Evolutionary conservation across 192 early-diverging fungal species (phyloP).

Genomic region (Coemansia sp.): DNA sequence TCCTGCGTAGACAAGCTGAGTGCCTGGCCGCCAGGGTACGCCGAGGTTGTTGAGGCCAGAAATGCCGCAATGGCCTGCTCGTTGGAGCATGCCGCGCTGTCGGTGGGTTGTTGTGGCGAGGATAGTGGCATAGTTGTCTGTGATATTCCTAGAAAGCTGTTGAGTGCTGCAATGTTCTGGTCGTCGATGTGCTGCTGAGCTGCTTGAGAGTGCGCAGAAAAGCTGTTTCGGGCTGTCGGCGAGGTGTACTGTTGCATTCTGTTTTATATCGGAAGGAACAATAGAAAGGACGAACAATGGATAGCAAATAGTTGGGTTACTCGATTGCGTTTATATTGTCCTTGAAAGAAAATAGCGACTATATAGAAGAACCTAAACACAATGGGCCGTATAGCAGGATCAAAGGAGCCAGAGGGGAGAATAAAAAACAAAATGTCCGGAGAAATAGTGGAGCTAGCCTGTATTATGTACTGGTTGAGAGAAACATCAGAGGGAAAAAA

Average conservation of each 20-base stretch:
- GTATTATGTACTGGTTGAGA: too few species aligned
- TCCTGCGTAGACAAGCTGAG: slow-evolving; percentile 11
- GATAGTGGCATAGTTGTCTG: slow-evolving; percentile 1
- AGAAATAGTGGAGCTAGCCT: too few species aligned
- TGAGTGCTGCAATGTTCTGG: slow-evolving; percentile 30
- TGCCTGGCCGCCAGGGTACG: slow-evolving; percentile 8
- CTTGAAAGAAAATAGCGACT: too few species aligned
- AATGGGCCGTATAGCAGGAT: too few species aligned
- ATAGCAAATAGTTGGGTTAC: not conserved
- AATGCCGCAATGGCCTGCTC: slow-evolving; percentile 40
- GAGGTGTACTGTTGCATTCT: slow-evolving; percentile 14
- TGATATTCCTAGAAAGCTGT: slow-evolving; percentile 35
- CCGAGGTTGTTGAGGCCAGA: slow-evolving; percentile 22
- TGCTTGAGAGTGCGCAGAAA: not conserved
- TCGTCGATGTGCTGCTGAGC: slow-evolving; percentile 28
- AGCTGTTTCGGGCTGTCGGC: slow-evolving; percentile 5
- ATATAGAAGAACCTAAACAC: too few species aligned
- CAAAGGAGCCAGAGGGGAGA: too few species aligned
- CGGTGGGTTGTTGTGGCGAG: slow-evolving; percentile 2
- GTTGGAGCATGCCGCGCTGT: slow-evolving; percentile 4
- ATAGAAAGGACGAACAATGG: not conserved
- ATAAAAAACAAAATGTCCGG: too few species aligned
- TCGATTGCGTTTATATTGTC: too few species aligned
- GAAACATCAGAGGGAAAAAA: too few species aligned
- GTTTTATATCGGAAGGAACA: not conserved